Percentiles rank a stretch among this genome's conserved stretches.
Evolutionary conservation across 345 rosid genomes (phyloP).

Genomic region (Kandelia obovata): DNA sequence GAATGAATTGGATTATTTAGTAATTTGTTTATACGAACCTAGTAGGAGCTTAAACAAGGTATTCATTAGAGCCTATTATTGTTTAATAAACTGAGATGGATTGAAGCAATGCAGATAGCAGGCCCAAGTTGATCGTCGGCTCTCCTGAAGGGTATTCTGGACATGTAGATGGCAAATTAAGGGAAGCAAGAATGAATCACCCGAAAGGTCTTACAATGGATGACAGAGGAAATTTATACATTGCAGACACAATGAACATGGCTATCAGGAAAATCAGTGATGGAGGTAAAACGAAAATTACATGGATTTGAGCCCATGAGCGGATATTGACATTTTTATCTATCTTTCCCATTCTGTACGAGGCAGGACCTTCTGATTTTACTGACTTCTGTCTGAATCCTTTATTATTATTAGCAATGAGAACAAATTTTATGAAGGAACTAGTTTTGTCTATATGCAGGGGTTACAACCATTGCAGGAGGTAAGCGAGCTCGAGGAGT

Average conservation of each 20-base stretch:
- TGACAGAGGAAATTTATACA: conserved; percentile 27
- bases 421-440: neutral
- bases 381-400: neutral
- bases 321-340: neutral
- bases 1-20: neutral
- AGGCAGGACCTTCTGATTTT: neutral
- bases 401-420: neutral
- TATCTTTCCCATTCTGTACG: no score
- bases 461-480: conserved; percentile 85
- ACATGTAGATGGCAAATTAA: conserved; percentile 32
- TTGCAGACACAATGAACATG: conserved; percentile 34
- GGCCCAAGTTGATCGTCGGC: conserved; percentile 31
- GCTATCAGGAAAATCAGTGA: conserved; percentile 32
- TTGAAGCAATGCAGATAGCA: conserved; percentile 26
- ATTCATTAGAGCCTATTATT: neutral
- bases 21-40: neutral
- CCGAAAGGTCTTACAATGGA: conserved; percentile 31
- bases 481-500: conserved; percentile 68
- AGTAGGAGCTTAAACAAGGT: neutral
- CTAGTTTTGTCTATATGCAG: conserved; percentile 32
- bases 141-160: conserved; percentile 30
- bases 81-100: neutral
- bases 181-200: conserved; percentile 32
- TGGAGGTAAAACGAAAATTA: conserved; percentile 15
- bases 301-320: neutral